These are phyloP conservation scores for Boletus edulis DNA, from an alignment of 768 basidiomycete species.

Conservation along the genomic window DNA sequence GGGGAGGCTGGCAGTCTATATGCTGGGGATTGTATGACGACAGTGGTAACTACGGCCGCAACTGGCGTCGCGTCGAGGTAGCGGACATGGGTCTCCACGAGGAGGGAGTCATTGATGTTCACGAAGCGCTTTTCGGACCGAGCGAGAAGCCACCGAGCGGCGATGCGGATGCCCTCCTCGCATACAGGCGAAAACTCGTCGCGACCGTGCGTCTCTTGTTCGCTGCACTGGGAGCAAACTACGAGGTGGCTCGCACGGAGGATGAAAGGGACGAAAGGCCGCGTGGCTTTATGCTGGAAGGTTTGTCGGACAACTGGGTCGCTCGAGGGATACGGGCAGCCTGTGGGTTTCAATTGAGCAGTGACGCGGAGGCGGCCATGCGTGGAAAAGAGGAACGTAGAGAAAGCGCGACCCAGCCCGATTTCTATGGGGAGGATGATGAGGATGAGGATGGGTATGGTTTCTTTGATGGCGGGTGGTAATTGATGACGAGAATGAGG, in stretches of 20 bases:
- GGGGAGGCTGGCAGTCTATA: slow-evolving; percentile 6
- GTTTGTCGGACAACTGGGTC: slow-evolving; percentile 8
- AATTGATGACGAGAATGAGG: no score
- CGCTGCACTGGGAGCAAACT: slow-evolving; percentile 3
- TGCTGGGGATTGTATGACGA: slow-evolving; percentile 10
- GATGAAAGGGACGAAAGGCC: slow-evolving; percentile 1
- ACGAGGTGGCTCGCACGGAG: slow-evolving; percentile 9
- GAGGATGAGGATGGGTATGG: no score
- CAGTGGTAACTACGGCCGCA: neutral
- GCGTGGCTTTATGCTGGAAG: slow-evolving; percentile 1
- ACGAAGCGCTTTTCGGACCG: slow-evolving; percentile 4
- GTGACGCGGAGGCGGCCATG: neutral
- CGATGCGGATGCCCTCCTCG: neutral
- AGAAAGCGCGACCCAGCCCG: no score
- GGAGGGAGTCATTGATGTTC: slow-evolving; percentile 4
- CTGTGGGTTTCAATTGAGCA: slow-evolving; percentile 6
- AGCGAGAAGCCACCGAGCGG: neutral
- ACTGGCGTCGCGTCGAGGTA: neutral
- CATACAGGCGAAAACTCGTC: slow-evolving; percentile 2
- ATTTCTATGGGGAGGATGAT: no score
- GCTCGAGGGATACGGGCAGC: slow-evolving; percentile 11
- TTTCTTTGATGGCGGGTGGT: no score
- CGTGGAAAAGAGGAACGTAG: no score
- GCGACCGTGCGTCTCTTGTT: slow-evolving; percentile 4
- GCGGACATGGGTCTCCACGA: neutral